A percentile compares a stretch with the other conserved stretches of the same genome.
These are phyloP conservation scores for Boletus sp. DNA, from an alignment of 768 basidiomycete genomes.

Conservation along the genomic window DNA sequence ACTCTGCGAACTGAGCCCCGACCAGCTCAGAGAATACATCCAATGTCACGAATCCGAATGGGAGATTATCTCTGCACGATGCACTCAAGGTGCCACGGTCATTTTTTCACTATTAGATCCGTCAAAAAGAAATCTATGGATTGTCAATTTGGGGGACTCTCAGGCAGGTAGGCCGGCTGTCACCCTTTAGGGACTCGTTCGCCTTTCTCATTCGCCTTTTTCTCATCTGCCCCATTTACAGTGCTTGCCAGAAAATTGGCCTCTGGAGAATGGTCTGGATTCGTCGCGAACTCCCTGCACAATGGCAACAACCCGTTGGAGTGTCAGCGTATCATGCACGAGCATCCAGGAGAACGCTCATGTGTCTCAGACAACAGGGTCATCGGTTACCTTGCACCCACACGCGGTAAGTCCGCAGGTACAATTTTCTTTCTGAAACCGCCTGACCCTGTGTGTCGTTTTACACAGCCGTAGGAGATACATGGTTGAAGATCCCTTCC, in stretches of 20 bases:
- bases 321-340: conserved; percentile 24
- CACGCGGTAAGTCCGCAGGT: conserved; percentile 30
- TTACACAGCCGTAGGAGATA: conserved; percentile 34
- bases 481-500: conserved; percentile 33
- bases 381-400: conserved; percentile 38
- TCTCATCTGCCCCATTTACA: conserved; percentile 4
- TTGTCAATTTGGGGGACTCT: conserved; percentile 35
- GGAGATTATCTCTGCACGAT: conserved; percentile 32
- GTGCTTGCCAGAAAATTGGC: conserved; percentile 23
- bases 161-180: conserved; percentile 27
- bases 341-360: conserved; percentile 30
- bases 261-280: conserved; percentile 20
- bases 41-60: conserved; percentile 35
- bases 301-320: conserved; percentile 31
- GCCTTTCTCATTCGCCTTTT: neutral
- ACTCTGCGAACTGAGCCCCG: conserved; percentile 36
- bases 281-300: conserved; percentile 27
- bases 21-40: conserved; percentile 39
- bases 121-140: conserved; percentile 28
- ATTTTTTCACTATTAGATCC: conserved; percentile 33
- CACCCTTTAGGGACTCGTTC: neutral
- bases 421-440: neutral
- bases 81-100: conserved; percentile 33
- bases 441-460: conserved; percentile 14
- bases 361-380: conserved; percentile 34